These are phyloP conservation scores for Colletotrichum echinochloae DNA, from an alignment of 2,329 filamentous ascomycete species.

Conservation along the genomic window DNA sequence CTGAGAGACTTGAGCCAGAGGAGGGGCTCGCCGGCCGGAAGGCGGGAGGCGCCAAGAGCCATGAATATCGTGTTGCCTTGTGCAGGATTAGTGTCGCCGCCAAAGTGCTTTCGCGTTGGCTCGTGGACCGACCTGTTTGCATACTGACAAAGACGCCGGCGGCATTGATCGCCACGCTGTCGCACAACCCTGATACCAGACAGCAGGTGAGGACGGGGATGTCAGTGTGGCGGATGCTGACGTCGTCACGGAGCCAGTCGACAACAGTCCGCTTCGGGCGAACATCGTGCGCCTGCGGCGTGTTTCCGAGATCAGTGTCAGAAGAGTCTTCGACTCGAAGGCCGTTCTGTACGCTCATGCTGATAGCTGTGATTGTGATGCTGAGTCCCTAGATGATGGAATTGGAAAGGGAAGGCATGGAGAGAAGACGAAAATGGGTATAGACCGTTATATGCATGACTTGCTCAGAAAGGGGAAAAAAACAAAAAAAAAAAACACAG, in stretches of 20 bases:
- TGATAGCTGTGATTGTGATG: not conserved
- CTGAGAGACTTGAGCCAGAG: conserved; percentile 66
- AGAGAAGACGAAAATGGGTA: not conserved
- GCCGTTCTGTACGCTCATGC: conserved; percentile 30
- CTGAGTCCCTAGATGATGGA: not conserved
- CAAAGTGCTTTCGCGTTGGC: not conserved
- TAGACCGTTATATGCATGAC: conserved; percentile 19
- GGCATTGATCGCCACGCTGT: conserved; percentile 56
- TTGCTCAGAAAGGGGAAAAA: not conserved
- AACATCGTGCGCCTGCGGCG: not conserved
- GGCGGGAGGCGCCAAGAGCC: conserved; percentile 66
- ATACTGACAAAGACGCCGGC: conserved; percentile 55
- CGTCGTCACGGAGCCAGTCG: conserved; percentile 40
- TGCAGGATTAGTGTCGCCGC: not conserved
- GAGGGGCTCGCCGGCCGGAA: conserved; percentile 61
- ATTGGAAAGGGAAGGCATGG: not conserved
- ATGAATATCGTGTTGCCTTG: conserved; percentile 73
- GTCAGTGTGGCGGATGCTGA: conserved; percentile 45
- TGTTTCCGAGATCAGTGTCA: conserved; percentile 31
- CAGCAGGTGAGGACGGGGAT: conserved; percentile 55
- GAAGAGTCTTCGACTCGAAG: conserved; percentile 31
- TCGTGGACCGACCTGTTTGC: conserved; percentile 48
- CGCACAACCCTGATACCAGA: conserved; percentile 54
- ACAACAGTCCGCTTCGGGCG: conserved; percentile 25
- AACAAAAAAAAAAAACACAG: not conserved